Conservation (phyloP, 768 basidiomycete species). For the Kwoniella dejecticola region DNA sequence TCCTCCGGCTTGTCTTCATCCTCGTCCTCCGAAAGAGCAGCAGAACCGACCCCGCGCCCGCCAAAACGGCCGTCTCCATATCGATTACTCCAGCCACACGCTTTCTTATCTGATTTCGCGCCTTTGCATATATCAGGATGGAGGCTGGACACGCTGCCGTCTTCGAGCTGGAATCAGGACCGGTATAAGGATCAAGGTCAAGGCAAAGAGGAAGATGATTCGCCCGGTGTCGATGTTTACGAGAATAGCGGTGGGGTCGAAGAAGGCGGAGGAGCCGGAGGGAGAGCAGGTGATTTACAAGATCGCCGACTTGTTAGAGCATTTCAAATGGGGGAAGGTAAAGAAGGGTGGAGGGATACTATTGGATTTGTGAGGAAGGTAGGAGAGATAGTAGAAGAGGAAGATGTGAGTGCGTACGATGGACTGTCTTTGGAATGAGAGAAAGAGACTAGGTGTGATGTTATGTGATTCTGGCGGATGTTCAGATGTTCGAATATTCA, state of each 20-base stretch:
- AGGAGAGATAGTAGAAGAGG: constrained; percentile 21
- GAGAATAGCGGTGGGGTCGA: neutral
- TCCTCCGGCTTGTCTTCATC: too few relatives aligned
- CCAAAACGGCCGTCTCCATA: constrained; percentile 36
- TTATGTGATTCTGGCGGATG: too few relatives aligned
- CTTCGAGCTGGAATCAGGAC: neutral
- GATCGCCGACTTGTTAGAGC: constrained; percentile 32
- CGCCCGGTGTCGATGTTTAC: too few relatives aligned
- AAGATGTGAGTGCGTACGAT: constrained; percentile 44
- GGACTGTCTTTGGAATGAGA: neutral
- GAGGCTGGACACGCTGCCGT: constrained; percentile 37
- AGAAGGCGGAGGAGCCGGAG: neutral
- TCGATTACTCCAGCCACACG: constrained; percentile 32
- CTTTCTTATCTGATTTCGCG: constrained; percentile 37
- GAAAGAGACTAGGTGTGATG: too few relatives aligned
- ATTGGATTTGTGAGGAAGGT: constrained; percentile 10
- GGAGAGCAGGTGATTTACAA: constrained; percentile 30
- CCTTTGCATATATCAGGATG: constrained; percentile 44
- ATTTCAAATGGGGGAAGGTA: constrained; percentile 27
- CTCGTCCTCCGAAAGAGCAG: too few relatives aligned
- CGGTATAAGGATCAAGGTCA: neutral
- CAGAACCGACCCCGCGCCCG: too few relatives aligned
- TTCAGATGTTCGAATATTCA: too few relatives aligned
- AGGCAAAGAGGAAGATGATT: too few relatives aligned
- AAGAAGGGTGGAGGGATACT: constrained; percentile 33